Evolutionary conservation across 2,329 filamentous ascomycete genomes (phyloP).

Genomic region (Beauveria sp.): DNA sequence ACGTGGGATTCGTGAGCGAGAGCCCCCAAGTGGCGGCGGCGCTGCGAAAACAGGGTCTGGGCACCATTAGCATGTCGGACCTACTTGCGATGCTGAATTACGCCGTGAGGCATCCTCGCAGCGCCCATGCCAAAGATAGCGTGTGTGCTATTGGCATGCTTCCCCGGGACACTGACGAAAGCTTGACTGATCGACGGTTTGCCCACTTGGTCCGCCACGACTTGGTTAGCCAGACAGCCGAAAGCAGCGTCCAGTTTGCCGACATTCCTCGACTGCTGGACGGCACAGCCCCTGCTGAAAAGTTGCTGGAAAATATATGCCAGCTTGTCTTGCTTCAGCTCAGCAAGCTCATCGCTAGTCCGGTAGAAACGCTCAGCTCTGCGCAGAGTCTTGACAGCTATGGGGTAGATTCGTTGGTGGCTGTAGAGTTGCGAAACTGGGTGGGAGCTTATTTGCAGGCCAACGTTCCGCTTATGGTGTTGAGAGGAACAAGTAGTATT

Average conservation of each 20-base stretch:
- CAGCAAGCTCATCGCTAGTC: conserved; percentile 11
- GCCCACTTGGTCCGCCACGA: conserved; percentile 14
- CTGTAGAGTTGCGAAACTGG: conserved; percentile 24
- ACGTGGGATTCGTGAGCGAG: conserved; percentile 25
- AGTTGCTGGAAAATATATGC: conserved; percentile 18
- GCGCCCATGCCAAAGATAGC: conserved; percentile 15
- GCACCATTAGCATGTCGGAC: conserved; percentile 13
- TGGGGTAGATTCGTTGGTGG: conserved; percentile 23
- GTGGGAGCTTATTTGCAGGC: conserved; percentile 13
- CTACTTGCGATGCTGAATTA: background rate
- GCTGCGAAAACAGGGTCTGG: conserved; percentile 18
- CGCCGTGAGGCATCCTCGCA: background rate
- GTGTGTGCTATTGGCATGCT: conserved; percentile 19
- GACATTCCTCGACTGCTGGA: background rate
- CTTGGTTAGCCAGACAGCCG: conserved; percentile 13
- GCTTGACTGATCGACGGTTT: background rate
- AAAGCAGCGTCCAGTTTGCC: conserved; percentile 1
- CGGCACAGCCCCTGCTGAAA: conserved; percentile 16
- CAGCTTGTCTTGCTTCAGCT: background rate
- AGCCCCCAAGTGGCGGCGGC: background rate
- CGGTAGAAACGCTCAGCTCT: conserved; percentile 15
- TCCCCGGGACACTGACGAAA: background rate
- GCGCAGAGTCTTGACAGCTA: conserved; percentile 13
- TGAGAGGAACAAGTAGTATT: conserved; percentile 18
- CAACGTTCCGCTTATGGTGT: conserved; percentile 17